These are phyloP conservation scores for Tylopilus sp. DNA, from an alignment of 1,284 basidiomycete species.

Conservation along the genomic window DNA sequence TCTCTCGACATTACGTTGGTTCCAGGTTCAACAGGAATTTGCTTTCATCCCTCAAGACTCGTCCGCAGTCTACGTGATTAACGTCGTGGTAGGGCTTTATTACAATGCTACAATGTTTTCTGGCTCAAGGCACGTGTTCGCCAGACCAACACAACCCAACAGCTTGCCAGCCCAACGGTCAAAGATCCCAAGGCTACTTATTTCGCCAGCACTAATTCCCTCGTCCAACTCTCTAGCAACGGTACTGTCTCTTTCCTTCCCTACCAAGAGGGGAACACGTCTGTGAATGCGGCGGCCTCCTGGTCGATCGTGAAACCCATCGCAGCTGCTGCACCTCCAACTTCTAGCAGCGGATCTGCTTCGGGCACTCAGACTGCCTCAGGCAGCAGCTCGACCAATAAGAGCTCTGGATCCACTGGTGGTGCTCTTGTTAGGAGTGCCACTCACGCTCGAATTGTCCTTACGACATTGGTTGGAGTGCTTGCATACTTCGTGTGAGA, in stretches of 20 bases:
- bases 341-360: constrained; percentile 13
- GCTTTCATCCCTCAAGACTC: constrained; percentile 82
- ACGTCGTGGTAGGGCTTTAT: constrained; percentile 51
- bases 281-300: constrained; percentile 43
- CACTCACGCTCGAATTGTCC: constrained; percentile 12
- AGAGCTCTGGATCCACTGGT: constrained; percentile 14
- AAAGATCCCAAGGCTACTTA: constrained; percentile 69
- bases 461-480: constrained; percentile 17
- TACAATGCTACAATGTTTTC: neutral
- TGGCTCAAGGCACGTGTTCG: constrained; percentile 8
- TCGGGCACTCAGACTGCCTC: constrained; percentile 19
- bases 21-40: constrained; percentile 73
- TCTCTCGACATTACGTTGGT: neutral
- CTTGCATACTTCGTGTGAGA: constrained; percentile 16
- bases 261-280: constrained; percentile 47
- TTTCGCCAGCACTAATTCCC: constrained; percentile 62
- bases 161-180: constrained; percentile 59
- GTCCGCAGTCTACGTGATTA: constrained; percentile 73
- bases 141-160: constrained; percentile 71
- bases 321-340: constrained; percentile 30
- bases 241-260: constrained; percentile 68
- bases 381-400: constrained; percentile 14
- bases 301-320: constrained; percentile 46
- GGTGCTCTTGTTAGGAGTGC: constrained; percentile 10
- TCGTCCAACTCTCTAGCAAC: constrained; percentile 71